These are phyloP conservation scores for Fusarium duplospermum DNA, from an alignment of 2,329 filamentous ascomycete genomes.

Conservation along the genomic window DNA sequence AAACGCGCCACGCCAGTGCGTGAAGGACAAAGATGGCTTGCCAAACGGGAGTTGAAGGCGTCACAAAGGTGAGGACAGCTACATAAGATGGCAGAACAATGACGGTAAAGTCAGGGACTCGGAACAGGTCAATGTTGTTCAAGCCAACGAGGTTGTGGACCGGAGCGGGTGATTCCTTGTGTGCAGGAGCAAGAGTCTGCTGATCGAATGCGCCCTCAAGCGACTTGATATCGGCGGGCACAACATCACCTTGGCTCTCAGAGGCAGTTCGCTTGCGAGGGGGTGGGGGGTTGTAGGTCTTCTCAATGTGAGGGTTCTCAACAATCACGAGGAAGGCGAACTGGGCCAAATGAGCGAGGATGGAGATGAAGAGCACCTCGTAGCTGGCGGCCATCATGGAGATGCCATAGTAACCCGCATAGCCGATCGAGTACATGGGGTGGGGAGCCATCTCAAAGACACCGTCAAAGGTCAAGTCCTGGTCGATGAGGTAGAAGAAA, in stretches of 20 bases:
- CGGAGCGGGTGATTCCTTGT: constrained; percentile 65
- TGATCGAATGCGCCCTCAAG: constrained; percentile 40
- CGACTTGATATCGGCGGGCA: constrained; percentile 42
- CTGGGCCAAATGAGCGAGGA: constrained; percentile 92
- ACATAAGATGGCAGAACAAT: constrained; percentile 82
- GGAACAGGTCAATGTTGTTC: constrained; percentile 87
- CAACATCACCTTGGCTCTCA: constrained; percentile 47
- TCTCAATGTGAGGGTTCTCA: constrained; percentile 98
- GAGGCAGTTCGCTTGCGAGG: constrained; percentile 69
- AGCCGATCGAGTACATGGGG: constrained; percentile 98
- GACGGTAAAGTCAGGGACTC: constrained; percentile 85
- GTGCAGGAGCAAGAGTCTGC: constrained; percentile 36
- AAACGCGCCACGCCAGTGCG: constrained; percentile 85
- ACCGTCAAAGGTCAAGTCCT: constrained; percentile 96
- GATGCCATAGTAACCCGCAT: constrained; percentile 97
- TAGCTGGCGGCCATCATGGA: constrained; percentile 99
- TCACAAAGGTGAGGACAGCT: constrained; percentile 77
- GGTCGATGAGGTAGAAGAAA: constrained; percentile 98
- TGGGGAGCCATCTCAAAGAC: constrained; percentile 99
- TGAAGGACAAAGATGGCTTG: constrained; percentile 85
- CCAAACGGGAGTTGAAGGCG: constrained; percentile 80
- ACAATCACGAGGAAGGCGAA: constrained; percentile 92
- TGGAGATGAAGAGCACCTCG: constrained; percentile 96
- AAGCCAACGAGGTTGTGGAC: constrained; percentile 88
- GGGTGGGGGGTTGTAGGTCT: constrained; percentile 92